Evolutionary conservation across 352 stramenopile species (phyloP), one percentile per base, ranked within the genome.

Genomic region (Phytophthora agathidicida): DNA sequence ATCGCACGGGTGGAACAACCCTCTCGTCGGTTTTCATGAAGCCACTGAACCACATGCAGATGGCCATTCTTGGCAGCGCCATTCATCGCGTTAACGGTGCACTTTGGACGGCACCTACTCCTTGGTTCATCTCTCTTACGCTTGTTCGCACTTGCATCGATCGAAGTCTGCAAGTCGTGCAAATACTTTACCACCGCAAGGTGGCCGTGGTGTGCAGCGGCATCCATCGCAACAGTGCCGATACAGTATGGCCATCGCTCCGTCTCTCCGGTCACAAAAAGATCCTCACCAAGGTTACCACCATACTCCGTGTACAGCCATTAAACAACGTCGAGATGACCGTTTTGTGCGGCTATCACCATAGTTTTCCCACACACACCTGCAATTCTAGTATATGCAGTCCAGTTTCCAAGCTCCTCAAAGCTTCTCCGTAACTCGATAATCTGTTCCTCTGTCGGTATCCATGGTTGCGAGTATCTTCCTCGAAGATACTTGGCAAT

Each of bases 401-500:
- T 10, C 14, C 23, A 33, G 11, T 35, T 35, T 8, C 11, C 41
- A 9, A n/a, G 9, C 16, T 33, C 7, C 5, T 46, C 13, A 11
- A 8, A 24, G 20, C 7, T 9, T 32, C 3, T n/a, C 14, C 42
- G n/a, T n/a, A n/a, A n/a, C n/a, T n/a, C n/a, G n/a, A n/a, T n/a
- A n/a, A n/a, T n/a, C n/a, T n/a, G n/a, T n/a, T n/a, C n/a, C n/a
- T n/a, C n/a, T n/a, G n/a, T n/a, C n/a, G n/a, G n/a, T n/a, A n/a
- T n/a, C n/a, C n/a, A n/a, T n/a, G n/a, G n/a, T n/a, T n/a, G n/a
- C n/a, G n/a, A n/a, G n/a, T n/a, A n/a, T n/a, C 32, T 35, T 22
- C 19, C 9, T n/a, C 28, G 56, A 14, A 65, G 47, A 38, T 47
- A 65, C 19, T 65, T 43, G 6, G 48, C 28, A 10, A 54, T 19